phyloP scores from a whole-genome alignment of 768 basidiomycete genomes.

The Coprinellus micaceus region DNA sequence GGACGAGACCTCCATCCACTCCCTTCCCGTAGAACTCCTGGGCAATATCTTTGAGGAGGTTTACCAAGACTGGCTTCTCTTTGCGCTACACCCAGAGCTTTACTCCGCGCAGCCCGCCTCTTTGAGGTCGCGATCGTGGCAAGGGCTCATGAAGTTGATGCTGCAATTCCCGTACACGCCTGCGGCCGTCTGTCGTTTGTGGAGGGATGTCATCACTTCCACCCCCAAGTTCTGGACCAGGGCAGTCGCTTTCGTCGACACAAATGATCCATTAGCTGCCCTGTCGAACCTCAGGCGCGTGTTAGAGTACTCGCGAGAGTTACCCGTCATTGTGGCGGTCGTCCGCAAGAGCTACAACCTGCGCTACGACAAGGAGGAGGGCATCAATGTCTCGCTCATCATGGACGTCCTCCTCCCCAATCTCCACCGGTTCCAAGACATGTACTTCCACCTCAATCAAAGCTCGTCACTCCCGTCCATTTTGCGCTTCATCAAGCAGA shows the following conservation, averaged over 20 bases:
- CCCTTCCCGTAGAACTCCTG: constrained; percentile 10
- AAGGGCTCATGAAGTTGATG: constrained; percentile 5
- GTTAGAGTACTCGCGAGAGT: constrained; percentile 11
- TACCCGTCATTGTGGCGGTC: constrained; percentile 15
- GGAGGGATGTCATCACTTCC: constrained; percentile 10
- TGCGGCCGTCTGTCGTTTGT: constrained; percentile 7
- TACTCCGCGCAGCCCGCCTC: constrained; percentile 6
- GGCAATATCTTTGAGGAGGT: constrained; percentile 10
- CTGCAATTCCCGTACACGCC: constrained; percentile 13
- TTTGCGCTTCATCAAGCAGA: constrained; percentile 4
- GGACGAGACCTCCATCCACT: neutral
- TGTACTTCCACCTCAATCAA: constrained; percentile 17
- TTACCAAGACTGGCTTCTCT: constrained; percentile 10
- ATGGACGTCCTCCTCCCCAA: constrained; percentile 16
- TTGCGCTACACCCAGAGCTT: constrained; percentile 9
- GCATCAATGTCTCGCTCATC: constrained; percentile 9
- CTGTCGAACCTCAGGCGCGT: constrained; percentile 8
- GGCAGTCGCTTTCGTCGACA: constrained; percentile 16
- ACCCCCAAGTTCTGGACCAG: constrained; percentile 19
- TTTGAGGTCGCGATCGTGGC: constrained; percentile 6
- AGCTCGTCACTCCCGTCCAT: constrained; percentile 20
- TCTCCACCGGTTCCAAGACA: constrained; percentile 16
- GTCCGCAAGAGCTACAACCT: constrained; percentile 10
- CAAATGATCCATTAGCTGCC: constrained; percentile 5
- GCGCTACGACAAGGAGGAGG: constrained; percentile 10